Percentiles rank a stretch among this genome's conserved stretches.
These are phyloP conservation scores for Irineochytrium annulatum DNA, from an alignment of 192 early-diverging fungal genomes.

Conservation along the genomic window DNA sequence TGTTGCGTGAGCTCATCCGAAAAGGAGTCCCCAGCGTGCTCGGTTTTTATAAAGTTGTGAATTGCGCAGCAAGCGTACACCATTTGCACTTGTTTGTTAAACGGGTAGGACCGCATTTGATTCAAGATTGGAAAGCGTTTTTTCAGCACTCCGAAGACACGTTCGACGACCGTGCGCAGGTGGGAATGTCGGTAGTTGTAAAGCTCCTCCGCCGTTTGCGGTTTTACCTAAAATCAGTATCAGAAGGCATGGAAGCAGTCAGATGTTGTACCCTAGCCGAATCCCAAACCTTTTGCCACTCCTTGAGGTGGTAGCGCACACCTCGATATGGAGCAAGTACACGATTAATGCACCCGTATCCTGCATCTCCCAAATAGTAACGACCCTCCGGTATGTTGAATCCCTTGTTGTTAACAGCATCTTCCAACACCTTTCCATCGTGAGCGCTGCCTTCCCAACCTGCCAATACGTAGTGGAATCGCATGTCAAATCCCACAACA, in stretches of 20 bases:
- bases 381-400: constrained; percentile 5
- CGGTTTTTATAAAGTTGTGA: constrained; percentile 13
- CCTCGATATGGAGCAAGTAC: constrained; percentile 12
- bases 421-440: constrained; percentile 5
- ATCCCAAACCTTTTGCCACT: constrained; percentile 5
- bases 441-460: constrained; percentile 20
- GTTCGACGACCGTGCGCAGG: constrained; percentile 5
- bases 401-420: constrained; percentile 11
- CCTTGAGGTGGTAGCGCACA: constrained; percentile 15
- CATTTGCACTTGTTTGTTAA: constrained; percentile 3
- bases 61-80: neutral
- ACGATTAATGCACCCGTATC: neutral
- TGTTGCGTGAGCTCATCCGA: neutral
- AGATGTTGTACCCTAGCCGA: too few species aligned
- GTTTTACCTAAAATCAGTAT: too few species aligned
- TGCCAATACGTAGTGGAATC: constrained; percentile 6
- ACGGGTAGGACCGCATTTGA: constrained; percentile 1
- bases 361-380: constrained; percentile 17
- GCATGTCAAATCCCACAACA: constrained; percentile 3
- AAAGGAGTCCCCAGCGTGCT: neutral
- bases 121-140: constrained; percentile 16
- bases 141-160: constrained; percentile 4
- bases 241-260: too few species aligned
- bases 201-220: constrained; percentile 1
- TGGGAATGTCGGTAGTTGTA: constrained; percentile 9